Base-by-base conservation (phyloP, 73 alveolate species). In the Loxodes magnus region DNA sequence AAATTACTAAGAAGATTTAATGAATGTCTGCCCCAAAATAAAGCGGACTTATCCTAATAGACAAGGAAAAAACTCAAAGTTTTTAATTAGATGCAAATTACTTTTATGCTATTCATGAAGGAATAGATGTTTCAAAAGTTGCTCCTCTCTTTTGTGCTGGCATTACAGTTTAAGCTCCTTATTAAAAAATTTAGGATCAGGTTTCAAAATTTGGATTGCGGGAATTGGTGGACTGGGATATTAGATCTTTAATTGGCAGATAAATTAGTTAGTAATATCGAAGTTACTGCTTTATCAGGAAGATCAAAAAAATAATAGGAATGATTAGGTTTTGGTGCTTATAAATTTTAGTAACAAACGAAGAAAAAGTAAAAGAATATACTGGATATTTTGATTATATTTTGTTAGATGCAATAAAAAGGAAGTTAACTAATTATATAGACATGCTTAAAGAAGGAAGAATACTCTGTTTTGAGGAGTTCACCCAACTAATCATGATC, bases 101-200 rank as follows among this genome's bases (percentile, higher is more conserved):
- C 73, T 56, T 76, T 51, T 73, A 55, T 42, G 46, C 56, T 38
- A 56, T 67, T 55, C 87, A 77, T 4, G 69, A 62, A 3, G 61
- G 64, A 26, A 72, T 61, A 28, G 49, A 66, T 12, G 6, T 57
- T 14, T 63, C 60, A 25, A 35, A 50, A 37, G 82, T 79, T 3
- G 67, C 92, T 1, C 92, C 92, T 17, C 79, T 77, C 10, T 55
- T 77, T 35, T 77, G 92, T 46, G 92, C 92, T 7, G 92, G 92
- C 12, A 63, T 71, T 10, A 72, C 92, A 15, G 78, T 74, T 10
- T 77, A 54, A 51, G 64, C 60, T 24, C 92, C 92, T 22, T 77
- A 5, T 55, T 63, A 24, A 72, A 72, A 65, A 54, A 64, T 60
- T 44, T 48, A 26, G 58, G 26, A 16, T 69, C 92, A 0, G 78